Conservation (phyloP, 2,329 filamentous ascomycete species). For the Fusarium tjaetaba region DNA sequence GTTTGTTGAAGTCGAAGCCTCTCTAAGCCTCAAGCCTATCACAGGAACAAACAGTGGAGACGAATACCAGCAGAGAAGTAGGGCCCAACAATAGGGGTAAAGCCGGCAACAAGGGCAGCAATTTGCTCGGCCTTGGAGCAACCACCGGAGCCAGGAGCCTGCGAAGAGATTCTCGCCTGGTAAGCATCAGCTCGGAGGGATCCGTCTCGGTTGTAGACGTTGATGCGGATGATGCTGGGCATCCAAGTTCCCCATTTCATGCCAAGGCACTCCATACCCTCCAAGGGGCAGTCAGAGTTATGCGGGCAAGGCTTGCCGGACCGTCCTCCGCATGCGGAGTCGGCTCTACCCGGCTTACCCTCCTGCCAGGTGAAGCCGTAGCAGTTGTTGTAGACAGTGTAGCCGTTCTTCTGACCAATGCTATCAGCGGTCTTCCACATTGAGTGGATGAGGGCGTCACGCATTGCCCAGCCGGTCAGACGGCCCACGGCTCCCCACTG, state of each 20-base stretch:
- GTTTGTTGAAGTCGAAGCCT: too few relatives aligned
- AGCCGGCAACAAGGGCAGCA: background rate
- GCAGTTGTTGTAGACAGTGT: background rate
- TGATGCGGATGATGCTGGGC: conserved; percentile 10
- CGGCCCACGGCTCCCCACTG: background rate
- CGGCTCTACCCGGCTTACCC: background rate
- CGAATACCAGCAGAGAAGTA: conserved; percentile 5
- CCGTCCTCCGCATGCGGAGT: background rate
- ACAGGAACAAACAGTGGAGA: background rate
- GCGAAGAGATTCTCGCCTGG: background rate
- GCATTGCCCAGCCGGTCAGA: background rate
- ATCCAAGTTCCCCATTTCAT: conserved; percentile 4
- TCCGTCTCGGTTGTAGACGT: conserved; percentile 7
- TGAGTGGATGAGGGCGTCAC: background rate
- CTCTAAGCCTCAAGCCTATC: too few relatives aligned
- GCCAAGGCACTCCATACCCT: background rate
- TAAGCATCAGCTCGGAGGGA: background rate
- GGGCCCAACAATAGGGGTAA: background rate
- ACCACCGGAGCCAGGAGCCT: background rate
- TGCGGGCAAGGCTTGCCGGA: background rate
- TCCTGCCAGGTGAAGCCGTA: conserved; percentile 5
- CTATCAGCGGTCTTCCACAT: background rate
- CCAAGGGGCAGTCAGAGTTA: background rate
- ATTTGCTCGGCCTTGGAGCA: background rate
- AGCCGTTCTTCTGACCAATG: background rate